Base-by-base conservation (phyloP, 305 asterid genomes). In the Fraxinus floribunda region DNA sequence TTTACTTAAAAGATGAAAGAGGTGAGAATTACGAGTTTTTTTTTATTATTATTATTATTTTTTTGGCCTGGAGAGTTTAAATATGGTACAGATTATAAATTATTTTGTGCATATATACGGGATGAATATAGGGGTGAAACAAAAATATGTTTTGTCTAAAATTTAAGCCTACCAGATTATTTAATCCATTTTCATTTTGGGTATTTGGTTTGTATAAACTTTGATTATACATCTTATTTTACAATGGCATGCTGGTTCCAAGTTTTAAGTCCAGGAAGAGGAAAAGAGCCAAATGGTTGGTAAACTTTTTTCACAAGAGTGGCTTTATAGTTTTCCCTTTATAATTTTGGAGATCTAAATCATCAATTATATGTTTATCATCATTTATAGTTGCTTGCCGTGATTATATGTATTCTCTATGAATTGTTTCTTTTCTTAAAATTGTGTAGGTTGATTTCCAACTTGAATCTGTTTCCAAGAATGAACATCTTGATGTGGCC, bases 401-500 rank as follows among this genome's bases (percentile, higher is more conserved):
- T 0, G 35, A 20, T 78, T 15, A 70, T 7, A 71, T 46, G 26
- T 75, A 38, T 8, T 60, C 18, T 66, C 74, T 39, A 10, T 66
- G 3, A 72, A 81, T 49, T 11, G 84, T 76, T 88, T 68, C 64
- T 60, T 77, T 32, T 77, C 46, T 72, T 39, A 34, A 76, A n/a
- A 76, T 15, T 22, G 84, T 76, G 86, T 88, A 95, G 97, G 86
- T 86, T 95, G 87, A 95, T 95, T 77, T 89, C 94, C 32, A 89
- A 92, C 84, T 89, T 95, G 94, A 92, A 91, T 86, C 98, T 97
- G 8, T 95, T 93, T 88, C 96, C 97, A 2, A 97, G 99, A 78
- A 95, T 92, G 94, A 94, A 92, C 99, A 94, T 89, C 97, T 94
- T 72, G 99, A 95, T 88, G 98, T 94, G 87, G 99, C 99, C 81